Evolutionary conservation across 768 basidiomycete species (phyloP).

Genomic region (Termitomyces sp.): DNA sequence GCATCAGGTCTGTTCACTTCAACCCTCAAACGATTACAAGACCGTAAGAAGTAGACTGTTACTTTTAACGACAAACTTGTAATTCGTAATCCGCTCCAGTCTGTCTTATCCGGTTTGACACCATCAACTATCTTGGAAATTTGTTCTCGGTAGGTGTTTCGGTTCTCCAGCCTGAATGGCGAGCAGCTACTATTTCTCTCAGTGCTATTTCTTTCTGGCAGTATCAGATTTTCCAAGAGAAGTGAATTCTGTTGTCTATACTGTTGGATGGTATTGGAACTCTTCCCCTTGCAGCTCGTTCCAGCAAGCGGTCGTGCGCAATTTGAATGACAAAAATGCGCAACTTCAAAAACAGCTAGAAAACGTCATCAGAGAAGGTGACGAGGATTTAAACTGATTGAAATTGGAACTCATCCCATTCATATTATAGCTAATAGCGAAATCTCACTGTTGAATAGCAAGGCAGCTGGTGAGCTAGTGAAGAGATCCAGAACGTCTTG

Average conservation of each 20-base stretch:
- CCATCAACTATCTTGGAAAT: constrained; percentile 78
- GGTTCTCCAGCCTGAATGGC: neutral
- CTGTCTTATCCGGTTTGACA: constrained; percentile 76
- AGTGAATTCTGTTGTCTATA: constrained; percentile 32
- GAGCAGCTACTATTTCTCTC: neutral
- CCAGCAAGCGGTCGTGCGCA: constrained; percentile 79
- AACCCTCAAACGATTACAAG: constrained; percentile 89
- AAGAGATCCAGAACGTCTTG: neutral
- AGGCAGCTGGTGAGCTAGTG: constrained; percentile 49
- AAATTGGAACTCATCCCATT: neutral
- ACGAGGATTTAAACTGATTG: neutral
- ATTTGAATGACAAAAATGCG: constrained; percentile 75
- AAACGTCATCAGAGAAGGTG: constrained; percentile 82
- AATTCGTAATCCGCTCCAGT: constrained; percentile 36
- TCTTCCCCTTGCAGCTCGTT: constrained; percentile 48
- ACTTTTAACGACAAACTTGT: constrained; percentile 29
- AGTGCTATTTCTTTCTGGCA: constrained; percentile 90
- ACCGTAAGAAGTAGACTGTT: constrained; percentile 46
- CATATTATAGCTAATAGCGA: constrained; percentile 63
- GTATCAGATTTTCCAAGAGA: constrained; percentile 85
- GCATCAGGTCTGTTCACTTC: constrained; percentile 68
- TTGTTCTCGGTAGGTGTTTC: constrained; percentile 56
- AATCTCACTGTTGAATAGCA: constrained; percentile 63
- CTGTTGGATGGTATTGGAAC: neutral
- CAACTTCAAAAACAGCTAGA: constrained; percentile 83